Evolutionary conservation across 192 early-diverging fungal species (phyloP), one percentile per base, ranked within the genome.

Genomic region (Pilobolus umbonatus): DNA sequence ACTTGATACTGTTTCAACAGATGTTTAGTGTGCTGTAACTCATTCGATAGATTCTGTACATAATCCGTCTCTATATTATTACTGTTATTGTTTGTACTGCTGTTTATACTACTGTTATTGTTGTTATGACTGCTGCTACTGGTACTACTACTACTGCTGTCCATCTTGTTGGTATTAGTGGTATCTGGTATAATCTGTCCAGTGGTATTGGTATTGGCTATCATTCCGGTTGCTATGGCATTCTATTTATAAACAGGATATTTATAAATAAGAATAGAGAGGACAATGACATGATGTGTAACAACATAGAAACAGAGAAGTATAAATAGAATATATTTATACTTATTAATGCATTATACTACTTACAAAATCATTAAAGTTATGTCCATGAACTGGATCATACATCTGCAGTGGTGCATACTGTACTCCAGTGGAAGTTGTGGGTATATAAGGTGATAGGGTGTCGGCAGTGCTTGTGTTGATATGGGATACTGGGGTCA

Each of bases 161-260:
- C n/a, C n/a, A n/a, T n/a, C n/a, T n/a, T n/a, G n/a, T n/a, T n/a
- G n/a, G n/a, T n/a, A n/a, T n/a, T n/a, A n/a, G n/a, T n/a, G n/a
- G n/a, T n/a, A n/a, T n/a, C n/a, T n/a, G n/a, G n/a, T n/a, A n/a
- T n/a, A n/a, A n/a, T n/a, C n/a, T n/a, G n/a, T n/a, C n/a, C 44
- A 22, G 44, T 48, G 46, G 47, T 26, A 49, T 49, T 22, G 25
- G 47, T 49, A 14, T 49, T 49, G n/a, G n/a, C n/a, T n/a, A n/a
- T n/a, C n/a, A n/a, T n/a, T 42, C 19, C 39, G 14, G 39, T 42
- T 12, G 39, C 14, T 42, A 12, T 42, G 14, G 39, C n/a, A n/a
- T n/a, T 42, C 39, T 42, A 42, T 12, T 42, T 12, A 2, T 12
- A 42, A 42, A 42, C 14, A 42, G 19, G 19, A 1, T 4, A 4